These are phyloP conservation scores for Osmanthus fragrans DNA, from an alignment of 257 asterid species.

Conservation along the genomic window DNA sequence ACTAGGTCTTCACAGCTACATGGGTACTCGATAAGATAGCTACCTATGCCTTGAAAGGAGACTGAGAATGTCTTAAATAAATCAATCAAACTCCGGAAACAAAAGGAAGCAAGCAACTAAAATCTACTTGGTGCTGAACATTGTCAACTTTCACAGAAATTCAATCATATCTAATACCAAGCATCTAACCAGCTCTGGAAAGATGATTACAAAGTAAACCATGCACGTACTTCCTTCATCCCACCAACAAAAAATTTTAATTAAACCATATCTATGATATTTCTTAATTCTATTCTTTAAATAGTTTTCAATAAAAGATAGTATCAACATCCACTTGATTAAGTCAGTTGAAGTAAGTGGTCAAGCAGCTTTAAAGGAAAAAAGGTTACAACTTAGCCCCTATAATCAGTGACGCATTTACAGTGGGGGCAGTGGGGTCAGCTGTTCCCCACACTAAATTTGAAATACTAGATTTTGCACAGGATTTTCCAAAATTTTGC, in stretches of 20 bases:
- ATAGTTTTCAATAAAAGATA: not conserved
- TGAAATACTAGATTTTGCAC: no score
- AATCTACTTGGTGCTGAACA: not conserved
- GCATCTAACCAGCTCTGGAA: not conserved
- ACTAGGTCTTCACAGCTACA: not conserved
- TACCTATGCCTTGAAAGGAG: not conserved
- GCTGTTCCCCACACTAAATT: no score
- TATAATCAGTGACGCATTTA: no score
- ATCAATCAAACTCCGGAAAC: not conserved
- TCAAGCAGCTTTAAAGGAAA: not conserved
- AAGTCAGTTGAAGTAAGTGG: not conserved
- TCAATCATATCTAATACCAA: not conserved
- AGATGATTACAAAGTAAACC: not conserved
- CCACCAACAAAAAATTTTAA: not conserved
- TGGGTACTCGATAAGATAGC: not conserved
- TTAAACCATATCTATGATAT: not conserved
- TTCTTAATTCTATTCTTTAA: not conserved
- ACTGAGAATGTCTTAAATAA: not conserved
- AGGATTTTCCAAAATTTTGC: no score
- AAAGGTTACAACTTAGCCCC: not conserved
- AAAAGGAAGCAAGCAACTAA: not conserved
- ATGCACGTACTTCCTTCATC: not conserved
- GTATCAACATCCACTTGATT: not conserved
- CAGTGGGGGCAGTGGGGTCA: no score
- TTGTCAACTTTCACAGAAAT: not conserved